These are phyloP conservation scores for Schizothecium vesticola DNA, from an alignment of 495 filamentous ascomycete species.

Conservation along the genomic window DNA sequence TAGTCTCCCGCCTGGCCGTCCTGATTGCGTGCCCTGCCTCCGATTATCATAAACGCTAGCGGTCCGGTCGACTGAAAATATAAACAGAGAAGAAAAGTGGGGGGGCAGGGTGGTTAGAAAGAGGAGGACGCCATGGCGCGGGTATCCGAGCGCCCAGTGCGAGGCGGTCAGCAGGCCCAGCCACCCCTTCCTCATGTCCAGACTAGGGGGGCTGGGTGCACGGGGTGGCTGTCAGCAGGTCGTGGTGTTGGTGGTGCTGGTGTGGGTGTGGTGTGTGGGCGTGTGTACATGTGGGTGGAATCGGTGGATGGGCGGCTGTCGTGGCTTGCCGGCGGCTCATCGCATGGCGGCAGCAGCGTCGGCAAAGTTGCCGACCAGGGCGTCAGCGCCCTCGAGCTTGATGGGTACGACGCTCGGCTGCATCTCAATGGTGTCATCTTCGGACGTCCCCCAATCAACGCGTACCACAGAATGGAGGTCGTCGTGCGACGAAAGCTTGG, in stretches of 20 bases:
- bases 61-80: neutral
- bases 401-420: conserved; percentile 34
- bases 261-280: neutral
- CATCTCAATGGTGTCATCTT: conserved; percentile 44
- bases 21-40: neutral
- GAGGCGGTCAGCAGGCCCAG: neutral
- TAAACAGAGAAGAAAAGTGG: neutral
- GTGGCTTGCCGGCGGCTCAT: conserved; percentile 20
- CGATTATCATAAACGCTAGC: neutral
- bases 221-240: neutral
- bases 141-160: neutral
- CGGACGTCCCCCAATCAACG: conserved; percentile 42
- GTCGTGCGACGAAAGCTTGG: conserved; percentile 42
- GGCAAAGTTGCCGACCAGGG: conserved; percentile 47
- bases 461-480: conserved; percentile 32
- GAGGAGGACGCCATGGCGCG: neutral
- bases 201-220: neutral
- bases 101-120: neutral
- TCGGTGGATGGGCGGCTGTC: conserved; percentile 2
- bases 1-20: neutral
- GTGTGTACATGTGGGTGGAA: neutral
- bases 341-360: conserved; percentile 41
- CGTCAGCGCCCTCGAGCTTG: conserved; percentile 40
- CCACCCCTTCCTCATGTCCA: neutral
- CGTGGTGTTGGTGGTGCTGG: neutral